Evolutionary conservation across 352 stramenopile genomes (phyloP).

Genomic region (Globisporangium orthogonon): DNA sequence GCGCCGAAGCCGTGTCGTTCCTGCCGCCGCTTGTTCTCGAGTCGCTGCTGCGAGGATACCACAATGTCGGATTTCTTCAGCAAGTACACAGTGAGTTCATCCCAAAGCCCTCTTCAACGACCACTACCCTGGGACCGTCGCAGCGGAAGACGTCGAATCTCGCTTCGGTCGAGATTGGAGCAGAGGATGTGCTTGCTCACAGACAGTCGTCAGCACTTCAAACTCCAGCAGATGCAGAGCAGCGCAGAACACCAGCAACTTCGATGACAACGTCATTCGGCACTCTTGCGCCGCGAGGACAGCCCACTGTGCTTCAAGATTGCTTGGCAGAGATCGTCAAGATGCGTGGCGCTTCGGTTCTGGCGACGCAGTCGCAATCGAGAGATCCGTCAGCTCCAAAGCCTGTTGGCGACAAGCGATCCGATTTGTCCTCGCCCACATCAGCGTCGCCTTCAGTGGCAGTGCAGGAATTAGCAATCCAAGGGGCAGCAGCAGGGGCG

Average conservation of each 20-base stretch:
- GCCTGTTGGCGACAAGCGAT: neutral
- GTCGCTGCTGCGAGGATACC: slow-evolving; percentile 54
- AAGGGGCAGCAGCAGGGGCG: neutral
- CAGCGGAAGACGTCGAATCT: neutral
- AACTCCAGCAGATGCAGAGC: neutral
- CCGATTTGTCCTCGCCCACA: neutral
- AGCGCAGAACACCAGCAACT: neutral
- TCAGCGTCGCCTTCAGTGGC: neutral
- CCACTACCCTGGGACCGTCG: neutral
- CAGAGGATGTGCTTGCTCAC: neutral
- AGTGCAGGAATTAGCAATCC: neutral
- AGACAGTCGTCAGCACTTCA: neutral
- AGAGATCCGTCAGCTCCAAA: neutral
- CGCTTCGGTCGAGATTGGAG: neutral
- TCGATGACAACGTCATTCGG: neutral
- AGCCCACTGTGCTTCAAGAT: slow-evolving; percentile 16
- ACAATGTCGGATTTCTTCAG: slow-evolving; percentile 61
- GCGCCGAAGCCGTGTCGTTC: slow-evolving; percentile 56
- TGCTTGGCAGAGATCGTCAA: slow-evolving; percentile 23
- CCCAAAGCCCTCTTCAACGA: neutral
- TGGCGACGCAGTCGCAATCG: neutral
- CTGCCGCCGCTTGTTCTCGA: slow-evolving; percentile 57
- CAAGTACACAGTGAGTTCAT: slow-evolving; percentile 23
- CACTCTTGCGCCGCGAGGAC: neutral
- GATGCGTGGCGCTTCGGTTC: slow-evolving; percentile 7